Conservation (phyloP, 1,139 yeast species). For the Lodderomyces jiufengensis region DNA sequence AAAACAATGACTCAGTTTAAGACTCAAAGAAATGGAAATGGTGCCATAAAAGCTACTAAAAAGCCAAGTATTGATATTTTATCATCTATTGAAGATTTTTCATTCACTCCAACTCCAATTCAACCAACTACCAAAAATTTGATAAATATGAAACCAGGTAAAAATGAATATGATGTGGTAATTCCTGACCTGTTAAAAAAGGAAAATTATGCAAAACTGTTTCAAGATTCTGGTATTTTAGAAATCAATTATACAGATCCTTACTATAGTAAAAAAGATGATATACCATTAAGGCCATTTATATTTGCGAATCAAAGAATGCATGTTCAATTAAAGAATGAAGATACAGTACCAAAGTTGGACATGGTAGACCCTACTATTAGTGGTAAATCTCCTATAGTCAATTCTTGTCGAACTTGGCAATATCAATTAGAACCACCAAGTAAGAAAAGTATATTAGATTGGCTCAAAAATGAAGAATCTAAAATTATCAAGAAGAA, state of each 20-base stretch:
- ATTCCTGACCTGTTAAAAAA: constrained; percentile 20
- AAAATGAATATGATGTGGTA: constrained; percentile 17
- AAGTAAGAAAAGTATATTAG: constrained; percentile 17
- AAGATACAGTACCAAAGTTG: constrained; percentile 13
- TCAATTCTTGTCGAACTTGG: constrained; percentile 19
- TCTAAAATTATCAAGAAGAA: constrained; percentile 15
- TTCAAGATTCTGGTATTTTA: constrained; percentile 46
- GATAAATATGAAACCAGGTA: constrained; percentile 9
- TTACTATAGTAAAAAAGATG: constrained; percentile 49
- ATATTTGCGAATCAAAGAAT: constrained; percentile 67
- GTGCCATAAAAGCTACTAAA: constrained; percentile 2
- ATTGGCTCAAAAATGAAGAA: constrained; percentile 22
- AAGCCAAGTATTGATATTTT: constrained; percentile 3
- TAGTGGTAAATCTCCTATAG: no score
- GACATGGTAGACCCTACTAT: constrained; percentile 12
- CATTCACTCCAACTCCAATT: constrained; percentile 11
- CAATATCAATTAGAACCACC: constrained; percentile 32
- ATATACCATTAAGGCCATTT: constrained; percentile 53
- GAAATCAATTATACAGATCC: constrained; percentile 61
- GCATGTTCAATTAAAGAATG: constrained; percentile 29
- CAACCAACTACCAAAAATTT: constrained; percentile 1
- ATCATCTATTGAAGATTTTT: constrained; percentile 8
- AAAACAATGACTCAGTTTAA: constrained; percentile 15
- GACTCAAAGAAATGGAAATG: background rate
- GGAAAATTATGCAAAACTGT: constrained; percentile 25